Evolutionary conservation across 2,329 filamentous ascomycete genomes (phyloP).

Genomic region (Trichoderma sp.): DNA sequence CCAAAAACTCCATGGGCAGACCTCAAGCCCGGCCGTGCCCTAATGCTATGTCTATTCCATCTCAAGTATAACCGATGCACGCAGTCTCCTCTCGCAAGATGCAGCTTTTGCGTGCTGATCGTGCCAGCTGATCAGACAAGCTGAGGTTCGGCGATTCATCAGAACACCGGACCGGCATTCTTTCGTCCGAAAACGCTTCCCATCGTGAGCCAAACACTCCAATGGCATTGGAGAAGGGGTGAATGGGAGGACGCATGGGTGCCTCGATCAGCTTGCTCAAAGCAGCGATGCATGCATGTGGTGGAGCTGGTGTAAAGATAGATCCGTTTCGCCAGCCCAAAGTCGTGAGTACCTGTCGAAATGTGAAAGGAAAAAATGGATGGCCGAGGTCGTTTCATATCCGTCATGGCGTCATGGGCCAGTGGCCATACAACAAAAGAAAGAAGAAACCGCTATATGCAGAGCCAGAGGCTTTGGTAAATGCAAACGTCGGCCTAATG

Average conservation of each 20-base stretch:
- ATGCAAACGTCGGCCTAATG: conserved; percentile 30
- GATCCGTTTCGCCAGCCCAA: conserved; percentile 30
- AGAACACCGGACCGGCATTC: background rate
- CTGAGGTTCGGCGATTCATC: background rate
- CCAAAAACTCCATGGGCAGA: conserved; percentile 12
- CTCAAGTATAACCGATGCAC: conserved; percentile 39
- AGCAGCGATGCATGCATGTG: background rate
- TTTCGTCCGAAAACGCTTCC: background rate
- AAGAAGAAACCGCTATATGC: conserved; percentile 25
- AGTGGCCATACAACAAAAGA: conserved; percentile 14
- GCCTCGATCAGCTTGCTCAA: background rate
- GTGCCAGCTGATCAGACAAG: background rate
- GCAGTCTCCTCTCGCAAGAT: conserved; percentile 36
- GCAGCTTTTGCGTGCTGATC: conserved; percentile 29
- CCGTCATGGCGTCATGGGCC: conserved; percentile 30
- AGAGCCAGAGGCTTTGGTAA: conserved; percentile 23
- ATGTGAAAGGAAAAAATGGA: conserved; percentile 32
- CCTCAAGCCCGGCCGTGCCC: conserved; percentile 35
- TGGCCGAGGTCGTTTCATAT: conserved; percentile 32
- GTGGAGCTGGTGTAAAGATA: background rate
- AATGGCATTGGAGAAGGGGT: background rate
- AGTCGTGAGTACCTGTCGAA: conserved; percentile 37
- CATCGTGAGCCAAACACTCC: background rate
- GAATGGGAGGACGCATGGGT: background rate
- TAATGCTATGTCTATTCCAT: conserved; percentile 37